Percentiles rank a stretch among this genome's conserved stretches.
These are phyloP conservation scores for Glebionis coronaria DNA, from an alignment of 129 eudicot genomes.

Conservation along the genomic window DNA sequence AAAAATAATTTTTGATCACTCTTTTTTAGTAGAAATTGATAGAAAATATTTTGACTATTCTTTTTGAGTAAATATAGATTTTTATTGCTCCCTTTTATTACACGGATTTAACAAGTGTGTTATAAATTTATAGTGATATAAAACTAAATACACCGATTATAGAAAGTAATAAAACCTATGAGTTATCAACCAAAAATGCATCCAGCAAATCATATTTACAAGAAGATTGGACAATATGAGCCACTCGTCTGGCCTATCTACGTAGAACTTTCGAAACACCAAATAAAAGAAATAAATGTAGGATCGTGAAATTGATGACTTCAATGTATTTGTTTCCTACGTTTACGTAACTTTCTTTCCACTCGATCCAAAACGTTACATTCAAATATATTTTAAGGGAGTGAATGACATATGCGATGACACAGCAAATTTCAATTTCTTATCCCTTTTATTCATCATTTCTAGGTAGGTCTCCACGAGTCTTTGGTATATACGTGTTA, in stretches of 20 bases:
- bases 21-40: too few relatives aligned
- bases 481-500: too few relatives aligned
- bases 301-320: neutral
- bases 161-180: too few relatives aligned
- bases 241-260: neutral
- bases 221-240: neutral
- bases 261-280: neutral
- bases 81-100: too few relatives aligned
- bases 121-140: too few relatives aligned
- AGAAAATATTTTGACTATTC: too few relatives aligned
- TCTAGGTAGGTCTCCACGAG: neutral
- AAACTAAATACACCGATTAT: too few relatives aligned
- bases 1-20: too few relatives aligned
- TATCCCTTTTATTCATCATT: neutral
- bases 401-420: slow-evolving; percentile 3
- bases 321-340: neutral
- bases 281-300: neutral
- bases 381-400: neutral
- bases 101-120: too few relatives aligned
- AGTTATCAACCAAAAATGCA: too few relatives aligned
- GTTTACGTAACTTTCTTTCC: neutral
- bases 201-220: too few relatives aligned
- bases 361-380: neutral
- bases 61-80: too few relatives aligned
- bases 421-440: neutral